Conservation (phyloP, 108 stramenopile species). For the Schizochytrium sp. region DNA sequence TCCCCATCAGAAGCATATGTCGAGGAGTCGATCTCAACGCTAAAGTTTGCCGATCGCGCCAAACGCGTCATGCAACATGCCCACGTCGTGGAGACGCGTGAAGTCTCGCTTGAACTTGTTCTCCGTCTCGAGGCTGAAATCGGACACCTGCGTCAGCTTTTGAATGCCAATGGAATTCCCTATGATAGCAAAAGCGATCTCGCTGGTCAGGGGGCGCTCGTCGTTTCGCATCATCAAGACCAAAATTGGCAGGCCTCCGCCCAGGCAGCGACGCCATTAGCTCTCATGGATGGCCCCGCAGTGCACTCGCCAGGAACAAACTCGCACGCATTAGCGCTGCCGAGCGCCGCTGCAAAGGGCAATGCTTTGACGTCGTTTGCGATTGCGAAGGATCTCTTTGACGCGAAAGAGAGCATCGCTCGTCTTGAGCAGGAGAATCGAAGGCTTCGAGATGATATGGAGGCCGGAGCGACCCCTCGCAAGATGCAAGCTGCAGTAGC, state of each 20-base stretch:
- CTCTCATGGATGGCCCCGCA: not conserved
- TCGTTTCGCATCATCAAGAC: not conserved
- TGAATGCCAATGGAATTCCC: not conserved
- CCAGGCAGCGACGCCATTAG: not conserved
- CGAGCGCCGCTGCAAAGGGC: not conserved
- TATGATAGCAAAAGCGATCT: not conserved
- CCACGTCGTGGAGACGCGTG: not conserved
- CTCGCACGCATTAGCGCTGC: not conserved
- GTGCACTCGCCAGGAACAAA: no score
- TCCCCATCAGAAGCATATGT: conserved; percentile 69
- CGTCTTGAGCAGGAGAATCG: not conserved
- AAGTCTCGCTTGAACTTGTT: not conserved
- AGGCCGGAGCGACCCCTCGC: not conserved
- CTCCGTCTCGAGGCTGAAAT: not conserved
- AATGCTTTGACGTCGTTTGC: not conserved
- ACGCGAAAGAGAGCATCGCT: conserved; percentile 1
- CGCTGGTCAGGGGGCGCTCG: no score
- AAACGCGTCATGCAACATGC: conserved; percentile 15
- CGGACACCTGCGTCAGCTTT: not conserved
- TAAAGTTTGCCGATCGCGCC: conserved; percentile 76
- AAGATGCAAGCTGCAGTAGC: not conserved
- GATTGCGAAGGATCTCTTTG: not conserved
- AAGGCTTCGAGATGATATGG: not conserved
- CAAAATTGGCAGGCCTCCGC: not conserved
- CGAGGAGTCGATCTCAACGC: conserved; percentile 80